Evolutionary conservation across 164 flowering plant genomes (phyloP).

Genomic region (Stephania cephalantha): DNA sequence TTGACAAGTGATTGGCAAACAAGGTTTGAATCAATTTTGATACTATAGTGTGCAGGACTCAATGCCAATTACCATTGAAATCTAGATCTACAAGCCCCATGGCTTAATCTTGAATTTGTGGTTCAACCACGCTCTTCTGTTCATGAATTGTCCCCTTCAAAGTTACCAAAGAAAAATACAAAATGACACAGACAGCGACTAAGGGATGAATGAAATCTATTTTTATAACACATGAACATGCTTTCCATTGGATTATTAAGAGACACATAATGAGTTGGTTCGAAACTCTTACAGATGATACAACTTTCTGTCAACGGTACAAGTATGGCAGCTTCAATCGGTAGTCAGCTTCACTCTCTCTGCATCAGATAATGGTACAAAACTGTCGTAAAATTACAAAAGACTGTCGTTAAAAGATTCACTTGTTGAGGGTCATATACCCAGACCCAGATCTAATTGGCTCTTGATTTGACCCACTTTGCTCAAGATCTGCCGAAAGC

Average conservation of each 20-base stretch:
- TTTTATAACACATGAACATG: too few species aligned
- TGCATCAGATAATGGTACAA: neutral
- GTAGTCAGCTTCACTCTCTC: neutral
- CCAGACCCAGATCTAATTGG: neutral
- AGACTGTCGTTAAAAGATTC: neutral
- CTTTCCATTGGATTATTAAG: neutral
- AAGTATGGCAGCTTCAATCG: neutral
- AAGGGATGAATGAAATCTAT: neutral
- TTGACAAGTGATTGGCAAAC: too few species aligned
- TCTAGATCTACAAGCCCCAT: too few species aligned
- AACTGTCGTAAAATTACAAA: neutral
- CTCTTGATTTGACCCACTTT: neutral
- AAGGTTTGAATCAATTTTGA: too few species aligned
- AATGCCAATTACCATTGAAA: too few species aligned
- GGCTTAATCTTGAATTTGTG: too few species aligned
- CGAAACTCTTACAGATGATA: neutral
- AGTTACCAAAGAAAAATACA: neutral
- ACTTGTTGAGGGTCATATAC: neutral
- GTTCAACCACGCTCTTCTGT: too few species aligned
- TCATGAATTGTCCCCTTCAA: too few species aligned
- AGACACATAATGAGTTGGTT: neutral
- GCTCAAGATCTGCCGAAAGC: slow-evolving; percentile 2
- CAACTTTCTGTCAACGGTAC: neutral
- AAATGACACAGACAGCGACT: neutral
- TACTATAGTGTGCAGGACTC: too few species aligned